Evolutionary conservation across 2,329 filamentous ascomycete genomes (phyloP), one percentile per base, ranked within the genome.

Genomic region (Periconia digitata): DNA sequence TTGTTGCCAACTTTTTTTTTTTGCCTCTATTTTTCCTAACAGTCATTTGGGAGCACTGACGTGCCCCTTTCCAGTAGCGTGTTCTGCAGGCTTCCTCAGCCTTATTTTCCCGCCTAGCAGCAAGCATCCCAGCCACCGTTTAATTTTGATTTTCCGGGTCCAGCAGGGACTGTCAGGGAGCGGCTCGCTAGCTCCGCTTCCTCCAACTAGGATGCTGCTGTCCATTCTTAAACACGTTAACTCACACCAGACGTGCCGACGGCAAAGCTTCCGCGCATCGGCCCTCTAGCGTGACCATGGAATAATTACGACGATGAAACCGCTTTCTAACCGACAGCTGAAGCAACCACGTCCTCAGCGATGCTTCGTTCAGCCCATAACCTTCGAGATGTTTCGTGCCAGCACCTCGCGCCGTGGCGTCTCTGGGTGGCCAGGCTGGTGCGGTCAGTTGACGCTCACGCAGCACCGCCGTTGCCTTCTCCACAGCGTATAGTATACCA

Each of bases 41-140:
- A 40, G 6, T 32, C 27, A 10, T 32, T 10, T 15, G 4, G 23
- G n/a, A 38, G 54, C 50, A 59, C 50, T 50, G 51, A 54, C 55
- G 27, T 47, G n/a, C 48, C 52, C 52, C 53, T 54, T 52, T 50
- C 32, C 45, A 46, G 32, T 32, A 32, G 27, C 27, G 27, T 18
- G 40, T 44, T 49, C 40, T 49, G 39, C 17, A 47, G 50, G 43
- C 40, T 54, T 54, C 54, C 49, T 54, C 54, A 56, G 54, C 54
- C 54, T 54, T 56, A 51, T 51, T 40, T n/a, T 39, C 15, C n/a
- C 21, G 38, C 8, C 27, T 16, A 37, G 24, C 29, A 22, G 32
- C 16, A 46, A 32, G 22, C 49, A 38, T 45, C 43, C 45, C 45
- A 49, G 45, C 42, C 44, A 41, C 34, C 22, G 27, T 40, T 40